Base-by-base conservation (phyloP, 2,329 filamentous ascomycete genomes). In the Talaromyces marneffei region DNA sequence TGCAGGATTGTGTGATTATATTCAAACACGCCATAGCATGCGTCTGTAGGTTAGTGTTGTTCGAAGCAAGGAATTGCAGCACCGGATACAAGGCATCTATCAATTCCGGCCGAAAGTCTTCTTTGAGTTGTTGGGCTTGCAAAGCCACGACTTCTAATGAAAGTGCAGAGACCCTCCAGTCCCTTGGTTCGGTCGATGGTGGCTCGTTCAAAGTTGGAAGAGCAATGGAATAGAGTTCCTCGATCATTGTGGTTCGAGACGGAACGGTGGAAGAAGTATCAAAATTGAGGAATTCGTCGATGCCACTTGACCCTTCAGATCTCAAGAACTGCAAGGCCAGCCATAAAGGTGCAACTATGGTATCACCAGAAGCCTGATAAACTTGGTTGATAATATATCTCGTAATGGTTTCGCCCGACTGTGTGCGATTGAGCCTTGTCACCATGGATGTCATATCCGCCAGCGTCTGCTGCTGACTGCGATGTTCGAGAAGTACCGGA, bases 71-170 rank as follows among this genome's bases (percentile, higher is more conserved):
- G 56, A 92, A 85, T n/a, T 94, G 90, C 0, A 95, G 84, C n/a
- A 96, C 82, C 0, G 94, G 92, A 72, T 96, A 99, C 12, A 99
- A 78, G 0, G 92, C 86, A 67, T 99, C 94, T 56, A 97, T 91
- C 9, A 99, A 82, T 71, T 97, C 93, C 2, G 87, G 84, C 2
- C 89, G 86, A 72, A 97, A 99, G 0, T 84, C 83, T 57, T 82
- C 71, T 20, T 85, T 83, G 39, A 89, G 79, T 18, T 84, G 84
- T 27, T 83, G 80, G 2, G 93, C 90, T 64, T 91, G 87, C 60
- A 93, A 84, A 0, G 92, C 87, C 6, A 92, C 80, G 1, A 88
- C 84, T 72, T 97, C 93, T 1, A 99, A 77, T 0, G 92, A 89
- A 35, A 97, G 82, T 1, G 91, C 89, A 71, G 89, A 84, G 20